These are phyloP conservation scores for Neobulgaria alba DNA, from an alignment of 2,329 filamentous ascomycete genomes.

Conservation along the genomic window DNA sequence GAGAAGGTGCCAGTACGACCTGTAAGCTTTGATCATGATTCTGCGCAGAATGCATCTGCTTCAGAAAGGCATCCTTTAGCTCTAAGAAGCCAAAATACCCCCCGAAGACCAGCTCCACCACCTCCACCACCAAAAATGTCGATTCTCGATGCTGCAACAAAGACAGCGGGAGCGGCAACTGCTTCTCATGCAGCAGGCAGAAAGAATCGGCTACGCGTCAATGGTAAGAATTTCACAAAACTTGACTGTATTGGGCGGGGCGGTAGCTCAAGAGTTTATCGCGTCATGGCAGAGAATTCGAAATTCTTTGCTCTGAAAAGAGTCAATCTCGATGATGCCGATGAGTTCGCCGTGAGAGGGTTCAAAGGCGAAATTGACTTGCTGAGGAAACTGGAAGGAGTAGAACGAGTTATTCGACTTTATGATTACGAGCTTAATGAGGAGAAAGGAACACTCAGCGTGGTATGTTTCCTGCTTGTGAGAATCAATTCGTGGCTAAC, in stretches of 20 bases:
- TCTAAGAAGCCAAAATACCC: conserved; percentile 56
- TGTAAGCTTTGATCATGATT: conserved; percentile 36
- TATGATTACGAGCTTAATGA: conserved; percentile 92
- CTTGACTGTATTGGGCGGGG: conserved; percentile 87
- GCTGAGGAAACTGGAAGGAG: conserved; percentile 68
- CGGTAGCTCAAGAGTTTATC: conserved; percentile 89
- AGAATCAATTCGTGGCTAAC: conserved; percentile 16
- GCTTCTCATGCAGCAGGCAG: conserved; percentile 61
- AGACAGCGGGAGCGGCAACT: conserved; percentile 69
- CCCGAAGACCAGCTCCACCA: conserved; percentile 67
- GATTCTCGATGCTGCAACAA: conserved; percentile 83
- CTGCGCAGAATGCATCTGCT: conserved; percentile 33
- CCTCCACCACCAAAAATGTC: conserved; percentile 96
- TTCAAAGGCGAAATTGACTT: conserved; percentile 96
- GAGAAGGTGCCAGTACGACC: conserved; percentile 46
- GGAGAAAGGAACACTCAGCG: conserved; percentile 77
- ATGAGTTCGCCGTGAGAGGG: conserved; percentile 72
- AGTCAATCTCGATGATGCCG: conserved; percentile 82
- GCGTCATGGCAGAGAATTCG: conserved; percentile 93
- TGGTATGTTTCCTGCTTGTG: conserved; percentile 48
- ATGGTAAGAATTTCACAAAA: conserved; percentile 83
- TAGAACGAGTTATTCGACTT: conserved; percentile 83
- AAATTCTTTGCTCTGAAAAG: conserved; percentile 92
- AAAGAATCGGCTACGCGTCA: conserved; percentile 76
- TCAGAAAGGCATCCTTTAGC: conserved; percentile 46